Evolutionary conservation across 495 filamentous ascomycete species (phyloP).

Genomic region (Hypoxylon fragiforme): DNA sequence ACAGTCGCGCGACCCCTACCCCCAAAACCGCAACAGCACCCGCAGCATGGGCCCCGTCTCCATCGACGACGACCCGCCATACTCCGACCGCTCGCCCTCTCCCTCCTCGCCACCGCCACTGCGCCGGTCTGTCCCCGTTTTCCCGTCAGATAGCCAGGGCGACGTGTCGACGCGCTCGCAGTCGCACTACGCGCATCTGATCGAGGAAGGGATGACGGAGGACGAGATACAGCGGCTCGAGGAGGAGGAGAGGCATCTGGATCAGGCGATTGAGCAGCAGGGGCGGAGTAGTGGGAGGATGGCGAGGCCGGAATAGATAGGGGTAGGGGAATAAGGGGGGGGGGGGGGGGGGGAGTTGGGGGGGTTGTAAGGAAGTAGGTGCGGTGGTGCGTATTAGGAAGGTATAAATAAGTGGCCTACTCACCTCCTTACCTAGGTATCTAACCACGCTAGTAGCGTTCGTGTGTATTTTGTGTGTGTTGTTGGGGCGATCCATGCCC

Average conservation of each 20-base stretch:
- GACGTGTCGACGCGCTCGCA: conserved; percentile 25
- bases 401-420: too few species aligned
- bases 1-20: conserved; percentile 8
- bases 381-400: too few species aligned
- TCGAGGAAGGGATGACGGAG: conserved; percentile 56
- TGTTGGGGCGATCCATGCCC: too few species aligned
- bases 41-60: not conserved
- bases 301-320: conserved; percentile 1
- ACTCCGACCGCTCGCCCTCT: conserved; percentile 38
- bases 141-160: conserved; percentile 14
- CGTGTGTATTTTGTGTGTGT: too few species aligned
- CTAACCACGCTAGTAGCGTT: too few species aligned
- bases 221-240: conserved; percentile 51
- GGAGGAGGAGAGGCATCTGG: conserved; percentile 53
- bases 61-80: conserved; percentile 27
- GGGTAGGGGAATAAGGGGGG: too few species aligned
- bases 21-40: conserved; percentile 5
- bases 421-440: too few species aligned
- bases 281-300: conserved; percentile 27
- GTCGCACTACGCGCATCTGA: conserved; percentile 48
- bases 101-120: not conserved
- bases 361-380: not conserved
- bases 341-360: too few species aligned
- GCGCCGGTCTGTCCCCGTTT: conserved; percentile 4
- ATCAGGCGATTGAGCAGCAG: conserved; percentile 51